Evolutionary conservation across 768 basidiomycete species (phyloP), one percentile per base, ranked within the genome.

Genomic region (Amanita polypyramis): DNA sequence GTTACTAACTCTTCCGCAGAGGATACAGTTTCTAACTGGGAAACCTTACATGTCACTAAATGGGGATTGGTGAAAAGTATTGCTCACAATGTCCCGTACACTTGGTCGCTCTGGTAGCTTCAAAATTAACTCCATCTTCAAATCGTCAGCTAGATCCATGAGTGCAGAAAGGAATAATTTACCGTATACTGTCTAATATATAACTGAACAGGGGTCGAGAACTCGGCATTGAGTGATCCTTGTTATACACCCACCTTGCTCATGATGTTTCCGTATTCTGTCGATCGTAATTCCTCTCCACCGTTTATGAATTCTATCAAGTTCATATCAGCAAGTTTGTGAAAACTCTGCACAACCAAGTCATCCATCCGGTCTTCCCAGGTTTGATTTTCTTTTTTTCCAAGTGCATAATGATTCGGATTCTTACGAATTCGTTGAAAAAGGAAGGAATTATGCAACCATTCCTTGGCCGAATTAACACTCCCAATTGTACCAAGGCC

Each of bases 391-490:
- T 70, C 67, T 11, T 67, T 63, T 59, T 81, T 79, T 12, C 71
- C 74, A 17, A 85, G 65, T 6, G 77, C 69, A 58, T 98, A 99
- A 58, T 84, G 75, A 7, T 60, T 58, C 0, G 93, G 89, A 58
- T 99, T 97, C 61, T 81, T 80, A 54, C 80, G 77, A 49, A 99
- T 80, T 17, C 96, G 75, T 45, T 85, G 83, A 58, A 77, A 95
- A 11, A 99, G 66, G 64, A 97, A 99, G 0, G 94, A 88, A 47
- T 75, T 79, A 17, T 72, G 75, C 20, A 95, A 65, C 96, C 96
- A 99, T 12, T 73, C 66, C 55, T 85, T 85, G 1, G 92, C 95
- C 5, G 74, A 76, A 2, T 72, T 62, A 3, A 86, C 51, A 54
- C 74, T 70, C 3, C 73, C 79, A 57, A 99, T 93, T 0, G 94